These are phyloP conservation scores for Solanum paucissectum DNA, from an alignment of 257 asterid genomes.

Conservation along the genomic window DNA sequence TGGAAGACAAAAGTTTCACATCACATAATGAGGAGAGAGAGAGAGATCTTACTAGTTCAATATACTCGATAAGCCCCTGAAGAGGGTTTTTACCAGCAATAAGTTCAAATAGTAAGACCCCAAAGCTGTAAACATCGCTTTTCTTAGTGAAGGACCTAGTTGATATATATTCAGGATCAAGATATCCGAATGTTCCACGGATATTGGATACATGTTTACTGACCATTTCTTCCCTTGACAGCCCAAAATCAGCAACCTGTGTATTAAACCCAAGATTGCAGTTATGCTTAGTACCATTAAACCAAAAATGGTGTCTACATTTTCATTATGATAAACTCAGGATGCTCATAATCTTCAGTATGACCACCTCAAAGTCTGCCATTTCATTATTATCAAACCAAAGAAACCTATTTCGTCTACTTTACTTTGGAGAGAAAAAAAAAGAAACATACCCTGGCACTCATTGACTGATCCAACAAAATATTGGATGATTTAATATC, in stretches of 20 bases:
- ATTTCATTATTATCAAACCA: background rate
- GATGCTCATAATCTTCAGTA: background rate
- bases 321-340: background rate
- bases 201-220: conserved; percentile 56
- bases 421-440: background rate
- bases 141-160: conserved; percentile 78
- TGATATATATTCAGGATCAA: conserved; percentile 92
- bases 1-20: background rate
- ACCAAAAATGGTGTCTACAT: background rate
- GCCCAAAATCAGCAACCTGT: conserved; percentile 94
- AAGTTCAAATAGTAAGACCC: conserved; percentile 84
- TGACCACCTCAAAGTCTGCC: background rate
- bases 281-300: background rate
- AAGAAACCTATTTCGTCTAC: background rate
- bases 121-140: conserved; percentile 90
- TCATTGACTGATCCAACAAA: conserved; percentile 81
- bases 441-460: conserved; percentile 54
- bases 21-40: background rate
- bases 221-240: conserved; percentile 87
- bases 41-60: conserved; percentile 63
- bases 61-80: conserved; percentile 85
- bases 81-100: conserved; percentile 86
- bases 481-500: conserved; percentile 92
- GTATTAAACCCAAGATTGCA: conserved; percentile 5
- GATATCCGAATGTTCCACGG: conserved; percentile 88